These are phyloP conservation scores for Evernia prunastri DNA, from an alignment of 495 filamentous ascomycete genomes.

Conservation along the genomic window DNA sequence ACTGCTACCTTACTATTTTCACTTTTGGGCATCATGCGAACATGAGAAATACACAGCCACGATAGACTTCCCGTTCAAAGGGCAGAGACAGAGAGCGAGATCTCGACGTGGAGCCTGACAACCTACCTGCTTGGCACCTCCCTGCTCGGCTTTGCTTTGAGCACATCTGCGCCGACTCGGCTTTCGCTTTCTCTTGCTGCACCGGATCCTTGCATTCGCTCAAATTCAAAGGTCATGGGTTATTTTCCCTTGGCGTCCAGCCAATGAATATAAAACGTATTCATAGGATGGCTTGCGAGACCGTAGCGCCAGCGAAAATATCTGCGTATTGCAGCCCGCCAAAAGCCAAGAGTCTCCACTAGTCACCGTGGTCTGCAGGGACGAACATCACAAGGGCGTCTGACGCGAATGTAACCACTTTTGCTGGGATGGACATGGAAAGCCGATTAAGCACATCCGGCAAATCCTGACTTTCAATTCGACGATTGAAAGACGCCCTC, in stretches of 20 bases:
- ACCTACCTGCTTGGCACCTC: conserved; percentile 10
- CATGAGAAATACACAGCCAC: conserved; percentile 15
- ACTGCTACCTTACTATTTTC: not conserved
- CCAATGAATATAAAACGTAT: too few species aligned
- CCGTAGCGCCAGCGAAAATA: too few species aligned
- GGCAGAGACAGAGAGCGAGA: not conserved
- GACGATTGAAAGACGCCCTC: conserved; percentile 6
- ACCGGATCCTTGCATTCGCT: conserved; percentile 9
- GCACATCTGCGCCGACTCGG: conserved; percentile 3
- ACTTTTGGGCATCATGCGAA: conserved; percentile 3
- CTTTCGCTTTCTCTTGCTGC: conserved; percentile 6
- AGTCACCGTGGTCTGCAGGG: too few species aligned
- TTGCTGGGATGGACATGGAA: conserved; percentile 5
- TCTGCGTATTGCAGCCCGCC: too few species aligned
- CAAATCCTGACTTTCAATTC: not conserved
- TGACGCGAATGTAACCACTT: too few species aligned
- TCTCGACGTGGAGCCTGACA: conserved; percentile 6
- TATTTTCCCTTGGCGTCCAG: not conserved
- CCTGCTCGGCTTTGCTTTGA: conserved; percentile 7
- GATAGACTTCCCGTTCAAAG: not conserved
- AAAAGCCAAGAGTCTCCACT: not conserved
- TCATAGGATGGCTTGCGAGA: too few species aligned
- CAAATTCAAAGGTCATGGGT: conserved; percentile 1
- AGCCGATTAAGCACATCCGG: not conserved
- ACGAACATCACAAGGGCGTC: too few species aligned